phyloP scores from a whole-genome alignment of 2,329 filamentous ascomycete species.

The Clarireedia hainanense region DNA sequence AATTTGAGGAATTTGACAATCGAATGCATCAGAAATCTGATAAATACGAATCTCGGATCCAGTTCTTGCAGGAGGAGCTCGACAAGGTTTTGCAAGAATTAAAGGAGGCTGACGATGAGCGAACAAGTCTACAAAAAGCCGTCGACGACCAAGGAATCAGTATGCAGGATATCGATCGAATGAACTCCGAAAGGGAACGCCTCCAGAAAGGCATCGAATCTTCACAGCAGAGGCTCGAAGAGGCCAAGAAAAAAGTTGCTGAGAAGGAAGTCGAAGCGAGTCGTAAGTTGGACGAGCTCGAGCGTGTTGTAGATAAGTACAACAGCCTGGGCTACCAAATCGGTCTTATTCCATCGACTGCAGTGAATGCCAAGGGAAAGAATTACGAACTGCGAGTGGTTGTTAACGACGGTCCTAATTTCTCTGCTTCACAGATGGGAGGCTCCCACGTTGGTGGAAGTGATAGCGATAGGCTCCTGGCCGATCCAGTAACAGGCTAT shows the following conservation, averaged over 20 bases:
- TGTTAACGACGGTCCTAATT: slow-evolving; percentile 72
- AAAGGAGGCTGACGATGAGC: slow-evolving; percentile 74
- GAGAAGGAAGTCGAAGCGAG: slow-evolving; percentile 88
- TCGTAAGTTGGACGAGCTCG: slow-evolving; percentile 82
- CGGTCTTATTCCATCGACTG: slow-evolving; percentile 76
- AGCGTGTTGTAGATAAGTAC: slow-evolving; percentile 81
- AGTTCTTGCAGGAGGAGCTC: slow-evolving; percentile 79
- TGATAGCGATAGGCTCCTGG: slow-evolving; percentile 69
- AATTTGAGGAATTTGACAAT: slow-evolving; percentile 92
- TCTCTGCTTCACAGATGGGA: slow-evolving; percentile 53
- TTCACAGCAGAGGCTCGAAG: slow-evolving; percentile 68
- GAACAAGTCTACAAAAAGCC: slow-evolving; percentile 68
- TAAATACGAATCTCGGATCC: slow-evolving; percentile 75
- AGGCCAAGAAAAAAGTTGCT: slow-evolving; percentile 71
- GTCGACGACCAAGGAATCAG: slow-evolving; percentile 93
- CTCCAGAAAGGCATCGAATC: slow-evolving; percentile 83
- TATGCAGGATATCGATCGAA: slow-evolving; percentile 97
- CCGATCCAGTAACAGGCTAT: slow-evolving; percentile 77
- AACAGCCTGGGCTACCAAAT: slow-evolving; percentile 94
- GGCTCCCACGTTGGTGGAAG: slow-evolving; percentile 24
- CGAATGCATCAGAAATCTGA: slow-evolving; percentile 77
- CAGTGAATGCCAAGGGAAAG: slow-evolving; percentile 74
- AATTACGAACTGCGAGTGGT: slow-evolving; percentile 80
- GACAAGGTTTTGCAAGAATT: slow-evolving; percentile 70
- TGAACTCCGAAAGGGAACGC: slow-evolving; percentile 91